These are phyloP conservation scores for Calonectria pseudoturangicola DNA, from an alignment of 2,329 filamentous ascomycete genomes.

Conservation along the genomic window DNA sequence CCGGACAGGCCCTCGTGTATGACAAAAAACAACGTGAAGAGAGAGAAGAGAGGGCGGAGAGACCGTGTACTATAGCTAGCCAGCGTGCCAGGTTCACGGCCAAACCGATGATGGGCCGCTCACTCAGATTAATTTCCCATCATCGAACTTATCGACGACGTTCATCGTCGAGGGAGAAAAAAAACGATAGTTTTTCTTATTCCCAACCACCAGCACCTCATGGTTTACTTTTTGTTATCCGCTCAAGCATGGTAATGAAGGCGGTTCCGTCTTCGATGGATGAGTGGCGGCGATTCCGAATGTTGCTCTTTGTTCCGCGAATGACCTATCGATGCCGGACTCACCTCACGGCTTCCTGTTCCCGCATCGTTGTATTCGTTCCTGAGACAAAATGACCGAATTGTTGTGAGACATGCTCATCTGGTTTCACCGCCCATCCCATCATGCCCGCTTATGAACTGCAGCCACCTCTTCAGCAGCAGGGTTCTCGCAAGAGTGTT, in stretches of 20 bases:
- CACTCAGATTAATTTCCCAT: conserved; percentile 38
- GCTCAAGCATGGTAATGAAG: conserved; percentile 18
- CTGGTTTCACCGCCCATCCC: conserved; percentile 16
- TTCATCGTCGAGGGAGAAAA: background rate
- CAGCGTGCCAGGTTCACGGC: conserved; percentile 40
- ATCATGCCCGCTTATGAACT: background rate
- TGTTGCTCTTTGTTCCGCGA: background rate
- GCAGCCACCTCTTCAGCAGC: conserved; percentile 19
- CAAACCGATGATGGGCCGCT: conserved; percentile 37
- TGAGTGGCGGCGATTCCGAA: conserved; percentile 29
- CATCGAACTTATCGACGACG: conserved; percentile 15
- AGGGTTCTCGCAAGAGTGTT: conserved; percentile 1
- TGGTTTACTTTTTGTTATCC: background rate
- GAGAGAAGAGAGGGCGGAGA: conserved; percentile 26
- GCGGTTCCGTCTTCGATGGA: conserved; percentile 38
- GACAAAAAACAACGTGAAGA: conserved; percentile 32
- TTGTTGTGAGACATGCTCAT: conserved; percentile 36
- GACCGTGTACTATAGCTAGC: conserved; percentile 41
- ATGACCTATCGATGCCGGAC: conserved; percentile 30
- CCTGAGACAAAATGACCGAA: conserved; percentile 36
- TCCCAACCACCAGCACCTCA: background rate
- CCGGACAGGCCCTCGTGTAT: conserved; percentile 34
- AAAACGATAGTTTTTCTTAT: conserved; percentile 2
- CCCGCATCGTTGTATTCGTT: conserved; percentile 33
- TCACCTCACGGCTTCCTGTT: background rate